Base-by-base conservation (phyloP, 441 rosid species). In the Pelargonium cotyledonis region DNA sequence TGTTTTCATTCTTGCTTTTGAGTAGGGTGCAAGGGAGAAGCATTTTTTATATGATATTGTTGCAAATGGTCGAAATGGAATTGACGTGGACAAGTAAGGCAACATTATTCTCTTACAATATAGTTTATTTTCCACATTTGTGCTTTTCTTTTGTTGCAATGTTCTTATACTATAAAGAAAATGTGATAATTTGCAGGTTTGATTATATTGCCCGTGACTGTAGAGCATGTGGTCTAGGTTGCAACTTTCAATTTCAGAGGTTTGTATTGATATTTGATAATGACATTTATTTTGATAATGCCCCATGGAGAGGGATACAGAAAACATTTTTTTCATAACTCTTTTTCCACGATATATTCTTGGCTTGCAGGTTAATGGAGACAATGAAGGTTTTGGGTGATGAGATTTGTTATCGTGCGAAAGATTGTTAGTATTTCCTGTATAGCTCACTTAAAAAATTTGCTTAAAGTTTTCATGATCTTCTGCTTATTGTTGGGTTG, bases 61-160 rank as follows among this genome's bases (percentile, higher is more conserved):
- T 73, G 97, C 98, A 72, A 94, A 94, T 81, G 98, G 98, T 72
- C 88, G 92, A 75, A 94, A 89, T 79, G 97, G 98, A 76, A 87
- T 94, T 65, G 98, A 94, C 31, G 98, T 94, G 66, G 98, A 94
- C 84, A 94, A 94, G 95, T 89, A 78, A 74, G 88, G 69, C 66
- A 66, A 21, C 40, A 26, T 46, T 51, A 4, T 47, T 10, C 10
- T 29, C 65, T 46, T 11, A 16, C 61, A 18, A 21, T 16, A 16
- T 16, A 7, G 0, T n/a, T 11, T 43, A 65, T 65, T 43, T 23
- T 12, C 49, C 47, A 63, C 19, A 55, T 6, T 18, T 6, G 26
- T 10, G 10, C 23, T 16, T 18, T 26, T 55, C 26, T 16, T 55
- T 8, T 55, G 23, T 55, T 55, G 61, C 61, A 18, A 6, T 19